phyloP scores from a whole-genome alignment of 495 filamentous ascomycete species.

The Xylaria palmicola region DNA sequence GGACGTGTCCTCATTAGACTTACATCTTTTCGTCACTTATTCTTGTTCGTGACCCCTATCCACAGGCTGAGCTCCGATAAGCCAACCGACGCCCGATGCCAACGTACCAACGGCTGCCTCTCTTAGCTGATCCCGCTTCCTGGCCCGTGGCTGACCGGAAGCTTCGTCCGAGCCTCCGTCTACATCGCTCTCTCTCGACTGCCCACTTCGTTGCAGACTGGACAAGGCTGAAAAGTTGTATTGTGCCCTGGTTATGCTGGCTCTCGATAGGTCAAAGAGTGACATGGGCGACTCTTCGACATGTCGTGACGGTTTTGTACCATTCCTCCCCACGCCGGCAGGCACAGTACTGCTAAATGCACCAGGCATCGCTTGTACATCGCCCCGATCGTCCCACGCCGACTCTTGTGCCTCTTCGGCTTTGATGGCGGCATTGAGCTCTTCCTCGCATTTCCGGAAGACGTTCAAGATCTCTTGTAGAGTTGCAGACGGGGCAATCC shows the following conservation, averaged over 20 bases:
- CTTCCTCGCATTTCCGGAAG: slow-evolving; percentile 86
- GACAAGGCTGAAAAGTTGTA: slow-evolving; percentile 49
- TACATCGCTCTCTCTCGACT: slow-evolving; percentile 25
- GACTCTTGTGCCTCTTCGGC: slow-evolving; percentile 73
- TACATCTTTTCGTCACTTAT: slow-evolving; percentile 10
- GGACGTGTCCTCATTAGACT: neutral
- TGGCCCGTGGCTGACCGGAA: slow-evolving; percentile 50
- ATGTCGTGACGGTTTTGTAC: slow-evolving; percentile 23
- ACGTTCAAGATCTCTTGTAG: slow-evolving; percentile 81
- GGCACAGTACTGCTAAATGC: slow-evolving; percentile 50
- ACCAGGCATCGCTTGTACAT: slow-evolving; percentile 62
- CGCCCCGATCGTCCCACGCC: slow-evolving; percentile 67
- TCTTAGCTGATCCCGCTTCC: slow-evolving; percentile 81
- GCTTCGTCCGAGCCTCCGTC: slow-evolving; percentile 27
- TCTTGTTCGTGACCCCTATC: slow-evolving; percentile 23
- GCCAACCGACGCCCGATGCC: slow-evolving; percentile 82
- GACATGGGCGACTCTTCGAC: slow-evolving; percentile 86
- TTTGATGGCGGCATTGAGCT: slow-evolving; percentile 65
- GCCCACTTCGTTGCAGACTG: slow-evolving; percentile 38
- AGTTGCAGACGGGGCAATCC: slow-evolving; percentile 73
- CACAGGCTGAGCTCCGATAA: slow-evolving; percentile 62
- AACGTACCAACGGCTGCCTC: slow-evolving; percentile 70
- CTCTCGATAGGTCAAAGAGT: slow-evolving; percentile 86
- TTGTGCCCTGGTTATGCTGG: slow-evolving; percentile 69
- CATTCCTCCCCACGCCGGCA: slow-evolving; percentile 21